Evolutionary conservation across 2,329 filamentous ascomycete genomes (phyloP).

Genomic region (Sclerotinia nivalis): DNA sequence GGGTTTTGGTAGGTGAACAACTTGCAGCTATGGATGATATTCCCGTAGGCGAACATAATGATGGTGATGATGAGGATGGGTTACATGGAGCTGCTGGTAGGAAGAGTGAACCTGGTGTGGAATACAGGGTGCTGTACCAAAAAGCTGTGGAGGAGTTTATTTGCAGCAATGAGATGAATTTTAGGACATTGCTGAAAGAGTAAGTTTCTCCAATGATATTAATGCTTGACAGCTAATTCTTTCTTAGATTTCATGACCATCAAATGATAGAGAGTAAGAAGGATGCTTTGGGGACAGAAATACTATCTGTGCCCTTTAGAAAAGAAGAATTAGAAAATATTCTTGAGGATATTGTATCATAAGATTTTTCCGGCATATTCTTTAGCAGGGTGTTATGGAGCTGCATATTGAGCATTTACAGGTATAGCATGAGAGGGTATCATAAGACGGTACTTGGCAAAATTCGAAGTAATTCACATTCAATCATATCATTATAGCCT

Average conservation of each 20-base stretch:
- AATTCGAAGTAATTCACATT: neutral
- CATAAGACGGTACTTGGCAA: neutral
- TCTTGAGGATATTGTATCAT: constrained; percentile 65
- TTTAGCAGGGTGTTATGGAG: constrained; percentile 25
- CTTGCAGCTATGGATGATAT: constrained; percentile 65
- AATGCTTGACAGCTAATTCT: constrained; percentile 35
- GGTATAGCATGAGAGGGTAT: neutral
- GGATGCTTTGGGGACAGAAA: constrained; percentile 80
- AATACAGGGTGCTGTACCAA: constrained; percentile 89
- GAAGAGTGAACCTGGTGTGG: constrained; percentile 61
- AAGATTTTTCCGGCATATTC: constrained; percentile 7
- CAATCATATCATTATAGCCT: neutral
- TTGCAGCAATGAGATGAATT: constrained; percentile 93
- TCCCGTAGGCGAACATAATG: constrained; percentile 50
- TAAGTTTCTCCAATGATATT: constrained; percentile 46
- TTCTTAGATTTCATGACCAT: constrained; percentile 84
- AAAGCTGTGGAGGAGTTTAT: constrained; percentile 97
- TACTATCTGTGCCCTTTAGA: constrained; percentile 80
- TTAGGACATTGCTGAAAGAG: constrained; percentile 91
- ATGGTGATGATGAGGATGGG: constrained; percentile 44
- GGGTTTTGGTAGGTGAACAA: constrained; percentile 81
- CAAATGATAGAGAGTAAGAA: constrained; percentile 92
- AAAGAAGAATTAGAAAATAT: constrained; percentile 88
- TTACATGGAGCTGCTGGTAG: constrained; percentile 31
- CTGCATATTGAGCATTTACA: constrained; percentile 12